phyloP scores from a whole-genome alignment of 2,329 filamentous ascomycete genomes.

The Leptographium radiaticola region DNA sequence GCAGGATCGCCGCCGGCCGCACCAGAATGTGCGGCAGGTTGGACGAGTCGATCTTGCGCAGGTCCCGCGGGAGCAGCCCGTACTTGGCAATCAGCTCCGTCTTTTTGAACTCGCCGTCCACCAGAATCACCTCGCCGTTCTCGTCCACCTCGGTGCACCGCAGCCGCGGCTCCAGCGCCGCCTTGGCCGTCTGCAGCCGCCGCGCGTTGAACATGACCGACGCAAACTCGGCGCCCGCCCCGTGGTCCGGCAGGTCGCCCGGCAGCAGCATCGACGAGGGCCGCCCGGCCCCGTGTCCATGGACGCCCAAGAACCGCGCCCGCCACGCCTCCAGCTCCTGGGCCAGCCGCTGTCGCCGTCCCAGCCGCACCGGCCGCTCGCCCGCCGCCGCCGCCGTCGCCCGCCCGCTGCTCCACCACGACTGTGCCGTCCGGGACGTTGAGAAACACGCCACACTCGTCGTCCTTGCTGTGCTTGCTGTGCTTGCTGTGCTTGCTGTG shows the following conservation, averaged over 20 bases:
- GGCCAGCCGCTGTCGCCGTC: neutral
- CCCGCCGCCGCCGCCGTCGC: no score
- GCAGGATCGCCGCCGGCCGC: constrained; percentile 80
- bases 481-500: no score
- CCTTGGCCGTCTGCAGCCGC: constrained; percentile 59
- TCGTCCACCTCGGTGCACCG: constrained; percentile 93
- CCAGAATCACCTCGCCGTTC: constrained; percentile 78
- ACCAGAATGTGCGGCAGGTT: constrained; percentile 91
- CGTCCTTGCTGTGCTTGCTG: neutral
- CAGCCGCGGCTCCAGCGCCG: constrained; percentile 70
- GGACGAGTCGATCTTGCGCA: constrained; percentile 95
- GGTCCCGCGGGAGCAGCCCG: constrained; percentile 80
- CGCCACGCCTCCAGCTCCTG: neutral
- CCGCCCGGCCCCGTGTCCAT: neutral
- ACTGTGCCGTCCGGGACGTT: constrained; percentile 1
- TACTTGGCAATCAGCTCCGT: constrained; percentile 96
- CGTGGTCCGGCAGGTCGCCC: constrained; percentile 44
- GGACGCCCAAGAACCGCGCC: neutral
- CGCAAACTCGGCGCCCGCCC: constrained; percentile 10
- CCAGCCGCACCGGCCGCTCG: neutral
- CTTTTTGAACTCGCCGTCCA: constrained; percentile 96
- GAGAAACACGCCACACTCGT: constrained; percentile 1
- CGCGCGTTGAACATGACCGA: constrained; percentile 31
- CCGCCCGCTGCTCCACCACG: constrained; percentile 2
- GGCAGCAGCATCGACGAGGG: constrained; percentile 29